Evolutionary conservation across 148 eudicot species (phyloP), one percentile per base, ranked within the genome.

Genomic region (Persicaria tinctoria): DNA sequence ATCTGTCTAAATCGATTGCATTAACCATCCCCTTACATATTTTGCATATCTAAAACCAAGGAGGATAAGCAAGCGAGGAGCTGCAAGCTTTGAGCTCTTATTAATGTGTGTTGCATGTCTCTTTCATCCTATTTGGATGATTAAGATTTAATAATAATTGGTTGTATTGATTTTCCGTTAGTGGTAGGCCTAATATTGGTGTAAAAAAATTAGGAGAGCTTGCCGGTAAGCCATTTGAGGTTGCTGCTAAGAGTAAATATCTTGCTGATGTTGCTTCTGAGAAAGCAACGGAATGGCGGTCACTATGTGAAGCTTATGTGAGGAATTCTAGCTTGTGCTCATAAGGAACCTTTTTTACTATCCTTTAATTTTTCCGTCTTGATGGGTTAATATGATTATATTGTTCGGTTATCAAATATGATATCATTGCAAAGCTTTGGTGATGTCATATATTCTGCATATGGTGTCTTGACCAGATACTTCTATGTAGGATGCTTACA

Each of bases 291-390:
- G 86, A 88, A 75, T 46, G 79, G 16, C 56, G 76, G 47, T 74
- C 83, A 53, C 14, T 82, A 48, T 90, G 95, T 85, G 80, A 78
- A n/a, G 64, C 75, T 5, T 60, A 81, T 59, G 76, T 92, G 16
- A 83, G 82, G 75, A 93, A 92, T 81, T 83, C 88, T 53, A 81
- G 73, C 62, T 92, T 92, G 97, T 84, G 85, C 82, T 95, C 97
- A 50, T 92, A 12, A 16, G 14, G 59, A 9, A 54, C 1, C 6
- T 2, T 54, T 12, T 54, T 18, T 54, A 14, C 18, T 49, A 7
- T 49, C 51, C 16, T 54, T 16, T n/a, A n/a, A n/a, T n/a, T 54
- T 16, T 54, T 12, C 17, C 18, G 1, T 13, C 59, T 12, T 54
- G 13, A 54, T 5, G 16, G 59, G n/a, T n/a, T n/a, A n/a, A n/a